These are phyloP conservation scores for Colletotrichum plurivorum DNA, from an alignment of 2,329 filamentous ascomycete genomes.

Conservation along the genomic window DNA sequence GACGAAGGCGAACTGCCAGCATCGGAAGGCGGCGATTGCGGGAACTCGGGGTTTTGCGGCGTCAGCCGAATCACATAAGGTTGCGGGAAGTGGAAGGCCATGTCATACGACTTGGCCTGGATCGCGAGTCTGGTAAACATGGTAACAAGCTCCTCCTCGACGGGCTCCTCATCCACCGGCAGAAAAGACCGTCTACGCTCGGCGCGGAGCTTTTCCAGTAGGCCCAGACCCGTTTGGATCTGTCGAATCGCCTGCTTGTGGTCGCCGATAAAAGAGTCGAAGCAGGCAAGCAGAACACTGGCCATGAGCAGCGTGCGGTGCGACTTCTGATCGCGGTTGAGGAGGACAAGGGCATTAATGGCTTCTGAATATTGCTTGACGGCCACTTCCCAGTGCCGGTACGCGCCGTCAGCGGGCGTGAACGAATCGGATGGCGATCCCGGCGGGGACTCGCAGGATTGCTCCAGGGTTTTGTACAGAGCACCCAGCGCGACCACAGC, in stretches of 20 bases:
- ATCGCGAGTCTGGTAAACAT: slow-evolving; percentile 76
- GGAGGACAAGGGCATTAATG: slow-evolving; percentile 63
- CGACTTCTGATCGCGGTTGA: slow-evolving; percentile 59
- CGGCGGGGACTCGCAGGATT: slow-evolving; percentile 66
- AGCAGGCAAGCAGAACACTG: slow-evolving; percentile 76
- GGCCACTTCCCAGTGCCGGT: slow-evolving; percentile 71
- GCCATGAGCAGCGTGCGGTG: slow-evolving; percentile 73
- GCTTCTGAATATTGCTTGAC: slow-evolving; percentile 72
- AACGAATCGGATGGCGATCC: slow-evolving; percentile 57
- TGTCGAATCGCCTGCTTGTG: slow-evolving; percentile 73
- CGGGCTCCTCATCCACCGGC: slow-evolving; percentile 60
- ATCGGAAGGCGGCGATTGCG: slow-evolving; percentile 60
- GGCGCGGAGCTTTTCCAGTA: slow-evolving; percentile 67
- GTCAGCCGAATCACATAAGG: slow-evolving; percentile 71
- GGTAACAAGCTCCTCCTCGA: slow-evolving; percentile 72
- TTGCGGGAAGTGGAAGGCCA: slow-evolving; percentile 77
- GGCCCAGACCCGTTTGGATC: slow-evolving; percentile 70
- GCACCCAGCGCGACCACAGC: slow-evolving; percentile 77
- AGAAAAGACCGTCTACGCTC: slow-evolving; percentile 58
- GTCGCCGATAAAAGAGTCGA: slow-evolving; percentile 77
- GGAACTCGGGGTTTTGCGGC: slow-evolving; percentile 51
- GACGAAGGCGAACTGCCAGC: slow-evolving; percentile 56
- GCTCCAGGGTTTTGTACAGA: slow-evolving; percentile 76
- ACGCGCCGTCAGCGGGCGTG: slow-evolving; percentile 55
- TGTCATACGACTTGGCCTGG: slow-evolving; percentile 77